Evolutionary conservation across 176 grass and related monocot species (phyloP), one percentile per base, ranked within the genome.

Genomic region (Oryza meridionalis): DNA sequence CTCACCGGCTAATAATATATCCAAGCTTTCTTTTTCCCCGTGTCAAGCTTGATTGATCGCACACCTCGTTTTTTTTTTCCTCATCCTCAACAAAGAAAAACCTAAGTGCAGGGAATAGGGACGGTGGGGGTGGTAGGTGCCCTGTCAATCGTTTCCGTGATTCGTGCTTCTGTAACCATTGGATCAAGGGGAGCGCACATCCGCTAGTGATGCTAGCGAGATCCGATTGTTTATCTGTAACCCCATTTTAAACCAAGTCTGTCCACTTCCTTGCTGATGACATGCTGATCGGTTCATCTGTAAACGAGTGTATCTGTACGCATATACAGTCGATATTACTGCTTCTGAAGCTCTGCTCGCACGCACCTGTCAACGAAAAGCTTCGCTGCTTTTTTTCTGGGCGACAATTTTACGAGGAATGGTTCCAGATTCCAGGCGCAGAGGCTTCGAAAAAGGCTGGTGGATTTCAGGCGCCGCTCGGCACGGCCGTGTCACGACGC

Each of bases 111-210:
- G 19, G 7, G 55, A 22, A 61, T 22, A 61, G 4, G 22, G 73
- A 63, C 9, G 38, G 38, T 40, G 6, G 38, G 38, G 65, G 77
- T 12, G 83, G 72, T 90, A 78, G 83, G 88, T 90, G 21, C 1
- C 72, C 73, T 77, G 83, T 90, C 83, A 72, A 86, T 86, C 13
- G 44, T 67, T 13, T 35, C 67, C 58, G 73, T 67, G 73, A 78
- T 67, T 73, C 45, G 35, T 37, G 35, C 5, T 42, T 16, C 75
- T 75, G 64, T 50, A 85, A 65, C 85, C 70, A 89, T 4, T 12
- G 53, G 17, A 27, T 25, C 64, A 38, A 42, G 8, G 8, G 1
- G 15, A 6, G 4, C 51, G 3, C 24, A n/a, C 6, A 50, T 24
- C 62, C 27, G 19, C 21, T 7, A 4, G 1, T 3, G 3, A 37